Conservation (phyloP, 2,329 filamentous ascomycete species). For the Cladophialophora psammophila region DNA sequence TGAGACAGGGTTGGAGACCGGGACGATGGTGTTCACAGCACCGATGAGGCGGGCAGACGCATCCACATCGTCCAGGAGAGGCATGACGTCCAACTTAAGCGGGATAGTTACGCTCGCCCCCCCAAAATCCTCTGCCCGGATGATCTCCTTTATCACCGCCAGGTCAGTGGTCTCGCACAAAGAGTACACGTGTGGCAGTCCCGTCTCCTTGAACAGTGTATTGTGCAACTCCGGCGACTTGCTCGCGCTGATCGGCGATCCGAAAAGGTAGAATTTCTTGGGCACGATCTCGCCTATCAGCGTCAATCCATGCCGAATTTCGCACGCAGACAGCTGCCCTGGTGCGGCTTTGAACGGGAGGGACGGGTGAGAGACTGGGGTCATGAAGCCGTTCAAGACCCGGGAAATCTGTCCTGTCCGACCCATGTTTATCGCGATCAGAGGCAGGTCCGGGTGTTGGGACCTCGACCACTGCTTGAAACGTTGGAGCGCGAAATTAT, state of each 20-base stretch:
- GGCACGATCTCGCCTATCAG: slow-evolving; percentile 79
- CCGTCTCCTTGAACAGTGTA: slow-evolving; percentile 75
- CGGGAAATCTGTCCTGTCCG: slow-evolving; percentile 84
- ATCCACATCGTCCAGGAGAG: slow-evolving; percentile 78
- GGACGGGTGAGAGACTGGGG: slow-evolving; percentile 86
- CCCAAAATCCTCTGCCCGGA: slow-evolving; percentile 78
- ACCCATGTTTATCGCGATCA: slow-evolving; percentile 98
- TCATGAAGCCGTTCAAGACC: slow-evolving; percentile 90
- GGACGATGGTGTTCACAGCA: slow-evolving; percentile 92
- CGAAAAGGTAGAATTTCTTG: slow-evolving; percentile 85
- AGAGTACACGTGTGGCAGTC: slow-evolving; percentile 84
- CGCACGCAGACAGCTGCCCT: slow-evolving; percentile 86
- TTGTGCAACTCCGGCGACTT: slow-evolving; percentile 92
- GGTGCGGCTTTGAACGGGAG: slow-evolving; percentile 94
- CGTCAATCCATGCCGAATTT: slow-evolving; percentile 80
- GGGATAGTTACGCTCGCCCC: slow-evolving; percentile 96
- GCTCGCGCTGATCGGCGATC: slow-evolving; percentile 80
- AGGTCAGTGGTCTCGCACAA: slow-evolving; percentile 75
- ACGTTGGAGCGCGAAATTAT: slow-evolving; percentile 83
- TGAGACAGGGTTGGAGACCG: slow-evolving; percentile 50
- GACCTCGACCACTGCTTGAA: slow-evolving; percentile 80
- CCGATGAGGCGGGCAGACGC: slow-evolving; percentile 82
- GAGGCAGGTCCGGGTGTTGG: slow-evolving; percentile 73
- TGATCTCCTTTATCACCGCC: slow-evolving; percentile 67
- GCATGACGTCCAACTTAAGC: slow-evolving; percentile 87